Evolutionary conservation across 2,329 filamentous ascomycete genomes (phyloP), one percentile per base, ranked within the genome.

Genomic region (Apiospora phragmitis): DNA sequence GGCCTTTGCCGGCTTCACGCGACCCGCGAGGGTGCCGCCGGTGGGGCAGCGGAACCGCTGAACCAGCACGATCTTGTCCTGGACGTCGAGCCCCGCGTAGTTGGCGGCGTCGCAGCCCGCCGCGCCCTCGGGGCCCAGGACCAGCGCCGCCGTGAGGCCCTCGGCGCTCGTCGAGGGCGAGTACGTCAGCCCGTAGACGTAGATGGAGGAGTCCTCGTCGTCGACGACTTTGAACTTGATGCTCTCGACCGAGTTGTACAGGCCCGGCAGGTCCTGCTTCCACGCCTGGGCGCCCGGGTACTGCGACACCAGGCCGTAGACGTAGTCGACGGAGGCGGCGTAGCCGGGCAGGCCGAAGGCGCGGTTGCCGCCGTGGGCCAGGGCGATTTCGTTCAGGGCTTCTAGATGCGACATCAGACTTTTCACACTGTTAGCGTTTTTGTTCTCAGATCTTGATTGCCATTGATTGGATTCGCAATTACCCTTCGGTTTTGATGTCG

Each of bases 281-380:
- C 85, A 87, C 32, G 78, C 78, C 32, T 77, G 78, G 9, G 79
- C 77, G 38, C 74, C 77, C 29, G 80, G 72, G 14, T 82, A 79
- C n/a, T 83, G 81, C 41, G 81, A 81, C 9, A 86, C 80, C 42
- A 82, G 81, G n/a, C 80, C 81, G 67, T 83, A 82, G 73, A 88
- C 81, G 74, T 85, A 87, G 67, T 87, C 83, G 38, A 86, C 83
- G 0, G 85, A 86, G 8, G 85, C 85, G 41, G 79, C 81, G 73
- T 84, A 87, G 6, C 85, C 85, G 1, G 85, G 83, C 4, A 85
- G 80, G 26, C 85, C 85, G 72, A 87, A 87, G n/a, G 85, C 85
- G 68, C 85, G 81, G 77, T 88, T 88, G 8, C 85, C 86, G 1
- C 85, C 85, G 73, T 87, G 85, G 47, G 80, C 81, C 66, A 80